These are phyloP conservation scores for Urtica urens DNA, from an alignment of 306 rosid species.

Conservation along the genomic window DNA sequence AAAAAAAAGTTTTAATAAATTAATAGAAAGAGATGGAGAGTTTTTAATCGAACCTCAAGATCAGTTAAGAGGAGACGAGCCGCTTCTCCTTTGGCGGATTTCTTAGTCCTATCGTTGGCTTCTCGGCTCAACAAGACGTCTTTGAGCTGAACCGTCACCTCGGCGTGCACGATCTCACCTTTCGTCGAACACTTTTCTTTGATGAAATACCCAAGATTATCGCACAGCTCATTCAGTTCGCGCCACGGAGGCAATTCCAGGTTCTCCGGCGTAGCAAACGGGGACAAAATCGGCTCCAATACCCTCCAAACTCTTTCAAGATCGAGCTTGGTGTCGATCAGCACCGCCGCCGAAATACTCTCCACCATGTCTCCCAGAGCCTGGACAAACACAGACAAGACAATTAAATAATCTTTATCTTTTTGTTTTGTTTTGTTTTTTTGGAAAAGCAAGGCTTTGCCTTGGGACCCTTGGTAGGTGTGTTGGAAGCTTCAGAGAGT, in stretches of 20 bases:
- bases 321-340: conserved; percentile 69
- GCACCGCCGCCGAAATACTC: conserved; percentile 88
- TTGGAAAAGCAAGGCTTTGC: conserved; percentile 9
- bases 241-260: conserved; percentile 75
- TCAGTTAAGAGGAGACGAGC: conserved; percentile 53
- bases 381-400: conserved; percentile 29
- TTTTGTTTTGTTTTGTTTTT: too few relatives aligned
- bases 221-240: conserved; percentile 56
- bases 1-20: not conserved
- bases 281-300: conserved; percentile 69
- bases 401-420: too few relatives aligned
- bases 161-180: conserved; percentile 34
- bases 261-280: conserved; percentile 90
- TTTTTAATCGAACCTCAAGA: conserved; percentile 47
- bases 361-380: conserved; percentile 91
- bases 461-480: conserved; percentile 26
- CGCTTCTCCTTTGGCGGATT: conserved; percentile 76
- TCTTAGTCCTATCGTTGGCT: conserved; percentile 40
- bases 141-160: conserved; percentile 58
- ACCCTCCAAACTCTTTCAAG: conserved; percentile 70
- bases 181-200: conserved; percentile 45
- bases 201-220: conserved; percentile 55
- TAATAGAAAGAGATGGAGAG: not conserved
- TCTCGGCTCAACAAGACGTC: conserved; percentile 38
- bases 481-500: conserved; percentile 31